Base-by-base conservation (phyloP, 805 yeast genomes). In the Metschnikowia aberdeeniae region DNA sequence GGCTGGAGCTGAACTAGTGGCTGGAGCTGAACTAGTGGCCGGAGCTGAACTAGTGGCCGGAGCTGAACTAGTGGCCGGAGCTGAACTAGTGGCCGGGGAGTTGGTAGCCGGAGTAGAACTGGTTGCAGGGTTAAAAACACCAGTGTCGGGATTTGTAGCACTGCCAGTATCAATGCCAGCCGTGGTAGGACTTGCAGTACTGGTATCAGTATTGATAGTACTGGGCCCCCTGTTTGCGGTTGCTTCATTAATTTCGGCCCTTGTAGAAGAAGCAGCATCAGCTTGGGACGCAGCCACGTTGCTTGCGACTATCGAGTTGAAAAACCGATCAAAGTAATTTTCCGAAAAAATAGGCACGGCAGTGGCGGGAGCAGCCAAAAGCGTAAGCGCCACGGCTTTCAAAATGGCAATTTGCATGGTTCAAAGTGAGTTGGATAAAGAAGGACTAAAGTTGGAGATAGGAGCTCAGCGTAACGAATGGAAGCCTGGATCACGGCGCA, bases 381-480 rank as follows among this genome's bases (percentile, higher is more conserved):
- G 34, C 11, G 46, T 36, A 31, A 52, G 14, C 11, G 47, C 46
- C 38, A 41, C 17, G 28, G 47, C 33, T 24, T 36, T n/a, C 17
- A 49, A 39, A 1, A 39, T 24, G 20, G 45, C 43, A 11, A 22
- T 11, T 28, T 19, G 47, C 54, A 48, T 51, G 38, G 19, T 34
- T 27, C 12, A 11, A 28, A n/a, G 6, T 27, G 28, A 27, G 10
- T 11, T 17, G 39, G 36, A 38, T 45, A 49, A 58, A 46, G 63
- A 59, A 51, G 40, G 63, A 59, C 63, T 49, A 54, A 44, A 51
- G 63, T 59, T 49, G 54, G 61, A 47, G 41, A 34, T 19, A 17
- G 17, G 27, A 19, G 19, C 7, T 13, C 34, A 12, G 20, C 10
- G n/a, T 13, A 31, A 31, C 14, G 17, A 31, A 31, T n/a, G 19